Evolutionary conservation across 129 eudicot species (phyloP), one percentile per base, ranked within the genome.

Genomic region (Ambrosia trifida): DNA sequence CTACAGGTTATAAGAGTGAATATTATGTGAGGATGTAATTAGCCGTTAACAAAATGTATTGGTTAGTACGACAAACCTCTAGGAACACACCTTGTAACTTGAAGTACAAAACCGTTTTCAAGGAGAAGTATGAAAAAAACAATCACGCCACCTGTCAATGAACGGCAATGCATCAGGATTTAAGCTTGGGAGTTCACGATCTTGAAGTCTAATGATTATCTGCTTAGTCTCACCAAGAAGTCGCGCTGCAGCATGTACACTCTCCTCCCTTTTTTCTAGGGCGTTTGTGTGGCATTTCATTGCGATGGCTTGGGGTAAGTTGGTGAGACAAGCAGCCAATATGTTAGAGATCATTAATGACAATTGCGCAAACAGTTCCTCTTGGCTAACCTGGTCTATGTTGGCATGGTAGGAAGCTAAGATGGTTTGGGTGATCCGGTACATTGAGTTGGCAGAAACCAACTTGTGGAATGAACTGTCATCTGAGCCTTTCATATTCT

Each of bases 321-420:
- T 61, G 20, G 66, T 61, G 66, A 61, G 24, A 35, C 66, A 61
- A 32, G 66, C 66, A 14, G 46, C 66, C 66, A 61, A 61, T 61
- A 61, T 61, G 24, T 61, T 1, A 33, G 66, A 6, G 2, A 61
- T 32, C 66, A 61, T 61, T 13, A 44, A 14, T 32, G 66, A 33
- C 7, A 61, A 61, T 1, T 32, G 44, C 66, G 0, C 20, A 33
- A 61, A 33, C n/a, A 61, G 66, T 33, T 33, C 28, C 44, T 7
- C 12, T 33, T 33, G 45, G 44, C 66, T 61, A 32, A 61, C 66
- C 13, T 13, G 66, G 11, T 33, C 45, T 2, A 61, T 61, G 66
- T 33, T 32, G 5, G 5, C 24, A n/a, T 35, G 3, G 45, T 35
- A 6, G 12, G 66, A 5, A 13, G 5, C 12, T 2, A 33, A 20